These are phyloP conservation scores for Xanthoparmelia taractica DNA, from an alignment of 495 filamentous ascomycete species.

Conservation along the genomic window DNA sequence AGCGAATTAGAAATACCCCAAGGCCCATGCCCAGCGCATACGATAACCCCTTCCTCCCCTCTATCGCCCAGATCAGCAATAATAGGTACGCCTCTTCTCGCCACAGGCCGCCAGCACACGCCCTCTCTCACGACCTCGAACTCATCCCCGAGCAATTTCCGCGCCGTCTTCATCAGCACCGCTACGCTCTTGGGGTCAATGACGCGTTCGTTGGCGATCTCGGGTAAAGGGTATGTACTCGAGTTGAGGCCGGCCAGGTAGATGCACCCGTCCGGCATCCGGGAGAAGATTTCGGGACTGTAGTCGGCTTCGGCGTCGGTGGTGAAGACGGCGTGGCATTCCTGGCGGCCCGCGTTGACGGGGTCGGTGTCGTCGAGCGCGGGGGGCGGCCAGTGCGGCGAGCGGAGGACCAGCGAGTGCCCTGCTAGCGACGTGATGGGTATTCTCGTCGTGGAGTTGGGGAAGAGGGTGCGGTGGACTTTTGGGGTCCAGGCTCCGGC, in stretches of 20 bases:
- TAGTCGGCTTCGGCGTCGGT: conserved; percentile 44
- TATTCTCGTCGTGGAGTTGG: conserved; percentile 39
- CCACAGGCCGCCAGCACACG: conserved; percentile 67
- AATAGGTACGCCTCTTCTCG: conserved; percentile 53
- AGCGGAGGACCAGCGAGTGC: conserved; percentile 59
- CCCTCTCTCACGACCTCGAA: conserved; percentile 57
- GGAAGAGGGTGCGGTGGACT: conserved; percentile 59
- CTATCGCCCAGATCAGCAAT: conserved; percentile 46
- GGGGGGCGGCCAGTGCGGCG: conserved; percentile 46
- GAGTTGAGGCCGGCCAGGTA: conserved; percentile 71
- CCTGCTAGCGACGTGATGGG: conserved; percentile 59
- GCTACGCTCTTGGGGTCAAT: conserved; percentile 41
- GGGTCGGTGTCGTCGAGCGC: conserved; percentile 12
- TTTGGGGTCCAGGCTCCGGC: conserved; percentile 62
- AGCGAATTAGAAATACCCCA: conserved; percentile 59
- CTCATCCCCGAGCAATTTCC: conserved; percentile 53
- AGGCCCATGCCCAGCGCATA: conserved; percentile 66
- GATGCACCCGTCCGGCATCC: conserved; percentile 52
- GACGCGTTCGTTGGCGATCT: conserved; percentile 42
- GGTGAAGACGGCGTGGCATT: conserved; percentile 66
- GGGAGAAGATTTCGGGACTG: conserved; percentile 66
- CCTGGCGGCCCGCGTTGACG: conserved; percentile 25
- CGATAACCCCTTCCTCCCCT: conserved; percentile 52
- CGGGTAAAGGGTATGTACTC: conserved; percentile 48
- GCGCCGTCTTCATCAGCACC: conserved; percentile 46